Percentiles rank a stretch among this genome's conserved stretches.
Evolutionary conservation across 352 stramenopile genomes (phyloP).

Genomic region (Halophytophthora batemanensis): DNA sequence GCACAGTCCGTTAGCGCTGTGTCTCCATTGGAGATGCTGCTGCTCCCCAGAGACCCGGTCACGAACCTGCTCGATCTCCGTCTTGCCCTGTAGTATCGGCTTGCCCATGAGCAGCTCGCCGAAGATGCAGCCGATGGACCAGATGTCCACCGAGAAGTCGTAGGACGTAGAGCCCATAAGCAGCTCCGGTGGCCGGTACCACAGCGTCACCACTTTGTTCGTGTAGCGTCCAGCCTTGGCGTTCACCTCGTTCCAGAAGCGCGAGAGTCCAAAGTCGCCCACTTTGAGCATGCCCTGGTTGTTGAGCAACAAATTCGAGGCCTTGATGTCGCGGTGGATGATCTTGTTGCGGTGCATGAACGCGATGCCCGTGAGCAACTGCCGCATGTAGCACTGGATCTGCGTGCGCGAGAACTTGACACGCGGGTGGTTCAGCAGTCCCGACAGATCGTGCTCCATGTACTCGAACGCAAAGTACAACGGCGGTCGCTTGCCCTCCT

Average conservation of each 20-base stretch:
- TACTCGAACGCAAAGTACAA: conserved; percentile 88
- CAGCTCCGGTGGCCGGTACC: conserved; percentile 93
- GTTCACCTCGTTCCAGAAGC: conserved; percentile 85
- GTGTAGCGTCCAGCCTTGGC: conserved; percentile 85
- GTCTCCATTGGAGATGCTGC: background rate
- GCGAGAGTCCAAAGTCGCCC: conserved; percentile 76
- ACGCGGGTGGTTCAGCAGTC: conserved; percentile 75
- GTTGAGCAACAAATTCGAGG: conserved; percentile 82
- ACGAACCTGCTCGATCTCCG: conserved; percentile 77
- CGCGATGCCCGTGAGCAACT: conserved; percentile 72
- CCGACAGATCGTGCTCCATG: conserved; percentile 84
- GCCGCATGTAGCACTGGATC: conserved; percentile 88
- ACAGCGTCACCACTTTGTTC: conserved; percentile 95
- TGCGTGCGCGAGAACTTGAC: conserved; percentile 84
- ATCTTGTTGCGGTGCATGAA: conserved; percentile 91
- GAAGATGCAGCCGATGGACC: conserved; percentile 91
- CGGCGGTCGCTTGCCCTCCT: conserved; percentile 80
- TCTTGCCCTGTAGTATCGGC: conserved; percentile 80
- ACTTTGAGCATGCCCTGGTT: conserved; percentile 86
- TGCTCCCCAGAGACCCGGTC: background rate
- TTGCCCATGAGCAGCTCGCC: conserved; percentile 74
- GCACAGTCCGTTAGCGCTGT: background rate
- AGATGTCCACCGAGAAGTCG: conserved; percentile 92
- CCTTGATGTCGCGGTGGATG: conserved; percentile 85
- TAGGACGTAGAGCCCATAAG: conserved; percentile 92